A percentile compares a stretch with the other conserved stretches of the same genome.
Evolutionary conservation across 2,329 filamentous ascomycete genomes (phyloP).

Genomic region (Talaromyces sp.): DNA sequence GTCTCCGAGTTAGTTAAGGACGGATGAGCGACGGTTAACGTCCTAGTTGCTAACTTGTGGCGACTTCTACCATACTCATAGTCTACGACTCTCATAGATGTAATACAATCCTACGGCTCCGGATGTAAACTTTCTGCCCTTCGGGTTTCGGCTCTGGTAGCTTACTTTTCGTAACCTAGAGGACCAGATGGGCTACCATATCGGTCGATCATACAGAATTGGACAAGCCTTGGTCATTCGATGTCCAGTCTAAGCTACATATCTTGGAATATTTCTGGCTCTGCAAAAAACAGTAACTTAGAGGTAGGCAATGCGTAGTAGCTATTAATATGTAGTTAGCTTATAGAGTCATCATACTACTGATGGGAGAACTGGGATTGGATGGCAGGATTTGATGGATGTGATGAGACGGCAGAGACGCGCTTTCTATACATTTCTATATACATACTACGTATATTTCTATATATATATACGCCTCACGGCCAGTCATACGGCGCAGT

Average conservation of each 20-base stretch:
- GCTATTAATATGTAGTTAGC: too few species aligned
- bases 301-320: too few species aligned
- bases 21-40: not conserved
- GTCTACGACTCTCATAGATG: not conserved
- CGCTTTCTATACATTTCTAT: conserved; percentile 2
- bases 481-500: not conserved
- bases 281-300: not conserved
- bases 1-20: not conserved
- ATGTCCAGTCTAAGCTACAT: not conserved
- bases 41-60: not conserved
- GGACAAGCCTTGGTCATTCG: not conserved
- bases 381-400: not conserved
- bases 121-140: not conserved
- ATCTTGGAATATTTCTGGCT: not conserved
- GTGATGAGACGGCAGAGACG: conserved; percentile 2
- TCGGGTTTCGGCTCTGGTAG: not conserved
- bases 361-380: not conserved
- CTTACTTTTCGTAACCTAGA: not conserved
- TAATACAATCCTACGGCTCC: conserved; percentile 7
- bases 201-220: not conserved
- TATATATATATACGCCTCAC: not conserved
- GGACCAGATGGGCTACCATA: not conserved
- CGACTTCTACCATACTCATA: not conserved
- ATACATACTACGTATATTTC: too few species aligned
- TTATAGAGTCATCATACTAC: not conserved